Evolutionary conservation across 805 yeast genomes (phyloP), one percentile per base, ranked within the genome.

Genomic region (Metschnikowia proteae): DNA sequence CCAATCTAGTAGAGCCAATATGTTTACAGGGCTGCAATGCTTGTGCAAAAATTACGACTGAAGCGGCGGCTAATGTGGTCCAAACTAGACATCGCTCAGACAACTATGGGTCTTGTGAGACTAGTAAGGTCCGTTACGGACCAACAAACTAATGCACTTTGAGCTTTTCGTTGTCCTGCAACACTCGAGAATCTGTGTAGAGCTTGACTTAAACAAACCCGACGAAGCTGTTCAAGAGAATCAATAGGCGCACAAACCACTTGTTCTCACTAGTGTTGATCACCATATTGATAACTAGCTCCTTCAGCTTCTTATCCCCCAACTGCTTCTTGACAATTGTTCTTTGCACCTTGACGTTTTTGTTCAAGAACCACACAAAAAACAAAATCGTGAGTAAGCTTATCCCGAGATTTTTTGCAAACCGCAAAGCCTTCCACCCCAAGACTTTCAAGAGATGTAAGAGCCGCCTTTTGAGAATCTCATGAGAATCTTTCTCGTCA

Each of bases 221-320:
- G 9, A 73, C 74, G 59, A 70, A 68, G 39, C 70, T 64, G 57
- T 72, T 72, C 33, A 73, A 50, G 41, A 73, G 50, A 11, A 49
- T 55, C 35, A 71, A 63, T 53, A 73, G 54, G 45, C 75, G 62
- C 29, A 73, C 62, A 43, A 73, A 71, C 78, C 76, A 73, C 55
- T 68, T 72, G 54, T 73, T 71, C 50, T 71, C 74, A 48, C 67
- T 65, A 11, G 75, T 67, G 53, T 70, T 71, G 47, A 73, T 60
- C 26, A 70, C 60, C 75, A 73, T 70, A 53, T 70, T 71, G 47
- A 73, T 68, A 23, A 73, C 62, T 52, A 72, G 66, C 56, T 73
- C 76, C 49, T 68, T 69, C 49, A 57, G 60, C 38, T 56, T 54
- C 48, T 57, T 63, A 10, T 53, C 49, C 11, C 46, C 52, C 7